Conservation (phyloP, 2,329 filamentous ascomycete species). For the Anisogramma anomala region DNA sequence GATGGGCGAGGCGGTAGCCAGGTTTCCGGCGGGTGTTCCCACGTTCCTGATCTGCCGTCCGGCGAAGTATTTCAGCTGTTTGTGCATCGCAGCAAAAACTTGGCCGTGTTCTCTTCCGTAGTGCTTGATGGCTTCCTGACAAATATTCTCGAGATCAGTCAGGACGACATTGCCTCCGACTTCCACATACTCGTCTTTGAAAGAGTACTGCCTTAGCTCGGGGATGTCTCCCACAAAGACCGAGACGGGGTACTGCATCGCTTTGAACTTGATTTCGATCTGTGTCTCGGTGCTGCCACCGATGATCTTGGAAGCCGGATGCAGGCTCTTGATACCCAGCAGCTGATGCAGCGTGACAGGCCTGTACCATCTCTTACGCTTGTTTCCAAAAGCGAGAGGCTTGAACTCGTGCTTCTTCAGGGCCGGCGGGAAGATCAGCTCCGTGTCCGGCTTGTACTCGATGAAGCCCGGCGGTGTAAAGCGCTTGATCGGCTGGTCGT, state of each 20-base stretch:
- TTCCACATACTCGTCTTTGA: constrained; percentile 73
- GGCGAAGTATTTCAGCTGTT: constrained; percentile 90
- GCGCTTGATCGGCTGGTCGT: constrained; percentile 42
- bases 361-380: constrained; percentile 85
- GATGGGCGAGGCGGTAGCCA: constrained; percentile 90
- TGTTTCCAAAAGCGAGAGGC: constrained; percentile 83
- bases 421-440: constrained; percentile 85
- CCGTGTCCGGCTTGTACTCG: constrained; percentile 83
- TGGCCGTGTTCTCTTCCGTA: constrained; percentile 65
- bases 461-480: constrained; percentile 89
- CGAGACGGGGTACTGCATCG: constrained; percentile 76
- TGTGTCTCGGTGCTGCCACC: constrained; percentile 95
- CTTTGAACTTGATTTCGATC: constrained; percentile 98
- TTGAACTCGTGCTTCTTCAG: constrained; percentile 73
- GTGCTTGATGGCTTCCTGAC: constrained; percentile 63
- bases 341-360: constrained; percentile 79
- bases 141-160: constrained; percentile 81
- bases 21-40: constrained; percentile 88
- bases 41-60: constrained; percentile 94
- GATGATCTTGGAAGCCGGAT: constrained; percentile 84
- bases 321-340: constrained; percentile 77
- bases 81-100: constrained; percentile 80
- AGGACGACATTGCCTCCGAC: constrained; percentile 87
- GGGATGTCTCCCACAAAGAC: constrained; percentile 90
- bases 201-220: constrained; percentile 70